Evolutionary conservation across 768 basidiomycete species (phyloP).

Genomic region (Udeniomyces megalosporus): DNA sequence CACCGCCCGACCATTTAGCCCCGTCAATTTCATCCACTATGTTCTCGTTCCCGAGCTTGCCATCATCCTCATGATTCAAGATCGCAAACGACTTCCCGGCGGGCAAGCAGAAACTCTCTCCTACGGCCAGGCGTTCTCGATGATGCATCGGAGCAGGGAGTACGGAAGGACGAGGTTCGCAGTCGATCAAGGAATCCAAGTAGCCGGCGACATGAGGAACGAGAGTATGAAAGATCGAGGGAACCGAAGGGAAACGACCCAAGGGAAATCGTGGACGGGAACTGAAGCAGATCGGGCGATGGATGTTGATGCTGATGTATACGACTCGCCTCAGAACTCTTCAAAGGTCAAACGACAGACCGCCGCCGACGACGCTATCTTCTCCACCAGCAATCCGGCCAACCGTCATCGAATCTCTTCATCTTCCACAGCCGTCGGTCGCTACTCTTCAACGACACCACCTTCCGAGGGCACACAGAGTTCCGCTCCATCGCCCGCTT

Average conservation of each 20-base stretch:
- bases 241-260: not conserved
- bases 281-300: not conserved
- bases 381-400: too few relatives aligned
- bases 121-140: not conserved
- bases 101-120: too few relatives aligned
- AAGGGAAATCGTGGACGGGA: not conserved
- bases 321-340: not conserved
- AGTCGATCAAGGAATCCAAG: slow-evolving; percentile 6
- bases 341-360: too few relatives aligned
- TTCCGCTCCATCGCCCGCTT: too few relatives aligned
- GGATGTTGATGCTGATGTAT: not conserved
- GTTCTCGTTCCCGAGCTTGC: slow-evolving; percentile 14
- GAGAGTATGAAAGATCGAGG: not conserved
- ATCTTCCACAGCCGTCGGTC: too few relatives aligned
- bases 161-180: slow-evolving; percentile 7
- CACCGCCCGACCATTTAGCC: not conserved
- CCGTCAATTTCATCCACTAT: slow-evolving; percentile 13
- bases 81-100: too few relatives aligned
- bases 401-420: too few relatives aligned
- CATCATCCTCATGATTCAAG: slow-evolving; percentile 6
- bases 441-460: too few relatives aligned
- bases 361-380: too few relatives aligned
- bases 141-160: slow-evolving; percentile 1
- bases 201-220: slow-evolving; percentile 7
- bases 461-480: too few relatives aligned